phyloP scores from a whole-genome alignment of 2,329 filamentous ascomycete genomes.

The Aspergillus tanneri region DNA sequence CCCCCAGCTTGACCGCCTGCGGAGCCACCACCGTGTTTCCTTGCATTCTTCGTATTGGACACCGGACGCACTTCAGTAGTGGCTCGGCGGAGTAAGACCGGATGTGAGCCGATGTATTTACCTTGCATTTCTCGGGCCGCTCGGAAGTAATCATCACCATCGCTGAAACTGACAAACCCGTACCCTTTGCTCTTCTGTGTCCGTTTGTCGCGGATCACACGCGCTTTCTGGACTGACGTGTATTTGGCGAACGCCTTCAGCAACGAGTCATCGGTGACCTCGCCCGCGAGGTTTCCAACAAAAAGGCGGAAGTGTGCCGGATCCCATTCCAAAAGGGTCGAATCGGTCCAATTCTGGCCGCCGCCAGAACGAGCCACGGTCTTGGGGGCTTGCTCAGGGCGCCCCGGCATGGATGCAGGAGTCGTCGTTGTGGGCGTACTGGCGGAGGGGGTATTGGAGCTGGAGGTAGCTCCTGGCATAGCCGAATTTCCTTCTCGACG shows the following conservation, averaged over 20 bases:
- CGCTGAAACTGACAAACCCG: constrained; percentile 92
- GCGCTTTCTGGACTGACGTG: constrained; percentile 83
- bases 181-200: constrained; percentile 96
- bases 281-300: constrained; percentile 92
- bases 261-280: constrained; percentile 94
- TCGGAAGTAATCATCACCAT: constrained; percentile 94
- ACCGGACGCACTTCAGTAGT: constrained; percentile 87
- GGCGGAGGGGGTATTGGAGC: constrained; percentile 31
- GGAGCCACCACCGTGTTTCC: constrained; percentile 43
- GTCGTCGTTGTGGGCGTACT: constrained; percentile 36
- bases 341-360: constrained; percentile 89
- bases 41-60: constrained; percentile 65
- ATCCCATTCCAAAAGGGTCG: constrained; percentile 90
- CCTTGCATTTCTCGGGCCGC: constrained; percentile 98
- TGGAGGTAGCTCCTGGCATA: constrained; percentile 45
- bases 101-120: constrained; percentile 98
- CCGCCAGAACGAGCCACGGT: constrained; percentile 87
- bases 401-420: constrained; percentile 45
- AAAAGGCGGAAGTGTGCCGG: constrained; percentile 91
- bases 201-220: constrained; percentile 91
- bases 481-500: constrained; percentile 42
- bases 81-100: constrained; percentile 80
- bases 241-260: constrained; percentile 91
- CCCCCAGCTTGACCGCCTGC: constrained; percentile 36
- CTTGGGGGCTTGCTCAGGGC: constrained; percentile 59